phyloP scores from a whole-genome alignment of 352 stramenopile genomes.

The Globisporangium cylindrosporum region DNA sequence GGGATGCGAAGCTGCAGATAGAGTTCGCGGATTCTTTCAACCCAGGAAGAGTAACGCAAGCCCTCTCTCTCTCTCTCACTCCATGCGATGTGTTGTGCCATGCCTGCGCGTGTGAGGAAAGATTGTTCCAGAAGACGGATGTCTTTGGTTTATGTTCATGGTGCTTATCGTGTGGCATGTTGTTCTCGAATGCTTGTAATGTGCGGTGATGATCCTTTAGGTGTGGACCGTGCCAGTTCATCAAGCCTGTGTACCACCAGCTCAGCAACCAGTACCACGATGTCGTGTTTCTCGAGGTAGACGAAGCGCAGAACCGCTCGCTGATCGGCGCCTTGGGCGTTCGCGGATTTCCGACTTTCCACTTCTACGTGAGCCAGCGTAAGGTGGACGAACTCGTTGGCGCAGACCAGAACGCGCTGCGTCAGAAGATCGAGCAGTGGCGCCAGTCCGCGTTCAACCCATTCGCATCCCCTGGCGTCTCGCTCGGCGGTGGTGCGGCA shows the following conservation, averaged over 20 bases:
- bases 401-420: slow-evolving; percentile 78
- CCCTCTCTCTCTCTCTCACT: too few relatives aligned
- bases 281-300: slow-evolving; percentile 86
- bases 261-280: slow-evolving; percentile 79
- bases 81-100: not conserved
- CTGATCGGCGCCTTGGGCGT: slow-evolving; percentile 78
- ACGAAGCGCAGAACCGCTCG: slow-evolving; percentile 83
- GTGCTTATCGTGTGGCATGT: not conserved
- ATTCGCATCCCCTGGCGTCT: slow-evolving; percentile 72
- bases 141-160: not conserved
- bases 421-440: slow-evolving; percentile 87
- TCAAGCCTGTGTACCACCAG: slow-evolving; percentile 83
- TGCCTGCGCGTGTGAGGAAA: not conserved
- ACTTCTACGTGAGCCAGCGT: slow-evolving; percentile 87
- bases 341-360: slow-evolving; percentile 88
- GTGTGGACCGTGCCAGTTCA: slow-evolving; percentile 83
- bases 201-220: slow-evolving; percentile 21
- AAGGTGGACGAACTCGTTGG: slow-evolving; percentile 89
- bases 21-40: not conserved
- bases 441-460: slow-evolving; percentile 84
- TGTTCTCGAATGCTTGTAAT: not conserved
- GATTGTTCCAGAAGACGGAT: not conserved
- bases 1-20: slow-evolving; percentile 3
- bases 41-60: not conserved
- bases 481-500: slow-evolving; percentile 38